Evolutionary conservation across 192 early-diverging fungal genomes (phyloP), one percentile per base, ranked within the genome.

Genomic region (Lobosporangium transversale): DNA sequence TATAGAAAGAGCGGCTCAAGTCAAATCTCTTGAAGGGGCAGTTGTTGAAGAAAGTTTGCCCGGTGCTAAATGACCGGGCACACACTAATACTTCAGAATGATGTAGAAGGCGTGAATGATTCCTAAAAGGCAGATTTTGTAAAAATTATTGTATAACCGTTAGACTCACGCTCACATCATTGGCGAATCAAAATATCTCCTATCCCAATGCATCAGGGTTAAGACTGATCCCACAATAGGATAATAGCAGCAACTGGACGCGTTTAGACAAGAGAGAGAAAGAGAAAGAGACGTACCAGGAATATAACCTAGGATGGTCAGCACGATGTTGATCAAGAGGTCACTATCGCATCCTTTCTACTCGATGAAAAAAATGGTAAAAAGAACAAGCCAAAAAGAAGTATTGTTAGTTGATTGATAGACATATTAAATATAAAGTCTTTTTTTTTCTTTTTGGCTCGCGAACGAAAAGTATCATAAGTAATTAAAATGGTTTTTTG

Each of bases 221-320:
- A n/a, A n/a, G n/a, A n/a, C n/a, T n/a, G n/a, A n/a, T n/a, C n/a
- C n/a, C n/a, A n/a, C n/a, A n/a, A n/a, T n/a, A n/a, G n/a, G n/a
- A n/a, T n/a, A n/a, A n/a, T n/a, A n/a, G n/a, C n/a, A n/a, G n/a
- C n/a, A n/a, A n/a, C n/a, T n/a, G n/a, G n/a, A n/a, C n/a, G n/a
- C n/a, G n/a, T n/a, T n/a, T n/a, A n/a, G n/a, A n/a, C n/a, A n/a
- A n/a, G n/a, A n/a, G 37, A 14, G 37, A 40, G 37, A 40, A 40
- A 14, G 37, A 40, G 7, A 40, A 14, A 40, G 37, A 14, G 37
- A 47, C 70, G 81, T 83, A 65, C 91, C 92, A 1, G 90, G 90
- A 32, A 93, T 70, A 57, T 63, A 89, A 23, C 90, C 90, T 30
- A 94, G 81, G 54, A 85, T 59, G 0, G 91, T 92, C 73, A 94